Base-by-base conservation (phyloP, 495 filamentous ascomycete genomes). In the Bathelium albidoporum region DNA sequence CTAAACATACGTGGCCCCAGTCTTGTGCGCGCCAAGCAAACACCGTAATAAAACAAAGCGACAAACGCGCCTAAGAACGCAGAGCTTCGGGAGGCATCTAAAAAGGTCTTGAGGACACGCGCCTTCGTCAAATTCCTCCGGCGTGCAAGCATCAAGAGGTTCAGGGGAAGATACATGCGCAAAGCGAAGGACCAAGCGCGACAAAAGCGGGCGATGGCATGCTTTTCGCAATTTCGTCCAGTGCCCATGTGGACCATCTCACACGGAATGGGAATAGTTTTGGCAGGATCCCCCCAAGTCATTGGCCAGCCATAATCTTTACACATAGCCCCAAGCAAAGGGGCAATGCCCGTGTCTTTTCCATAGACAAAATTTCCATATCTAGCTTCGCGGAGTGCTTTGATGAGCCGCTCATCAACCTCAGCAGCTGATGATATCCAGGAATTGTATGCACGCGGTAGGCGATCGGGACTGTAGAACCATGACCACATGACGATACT, bases 401-500 rank as follows among this genome's bases (percentile, higher is more conserved):
- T 79, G 61, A 95, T 81, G 20, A 97, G 81, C 1, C 92, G 87
- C 5, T 70, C 64, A 72, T 97, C 92, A n/a, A 95, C 85, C 43
- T 86, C 80, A 31, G 91, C 90, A 22, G 87, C 88, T 26, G 83
- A 82, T 45, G 80, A 81, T 67, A 97, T 95, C 90, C 91, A 96
- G 73, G 88, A 88, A 64, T 85, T 88, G 75, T 96, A 97, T 29
- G 87, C 80, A 36, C 73, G 81, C 12, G 90, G 90, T 4, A 95
- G 76, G 58, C 83, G 80, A 43, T 81, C 76, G 0, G 89, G 89
- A 2, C 71, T 66, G 77, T 93, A 95, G 69, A 95, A 86, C 89
- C 89, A 95, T 22, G 89, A 82, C 87, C 89, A 91, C 90, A 95
- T 97, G 58, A 97, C 85, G 2, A 90, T 74, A n/a, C 84, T 87